Base-by-base conservation (phyloP, 2,329 filamentous ascomycete species). In the Colletotrichum lentis region DNA sequence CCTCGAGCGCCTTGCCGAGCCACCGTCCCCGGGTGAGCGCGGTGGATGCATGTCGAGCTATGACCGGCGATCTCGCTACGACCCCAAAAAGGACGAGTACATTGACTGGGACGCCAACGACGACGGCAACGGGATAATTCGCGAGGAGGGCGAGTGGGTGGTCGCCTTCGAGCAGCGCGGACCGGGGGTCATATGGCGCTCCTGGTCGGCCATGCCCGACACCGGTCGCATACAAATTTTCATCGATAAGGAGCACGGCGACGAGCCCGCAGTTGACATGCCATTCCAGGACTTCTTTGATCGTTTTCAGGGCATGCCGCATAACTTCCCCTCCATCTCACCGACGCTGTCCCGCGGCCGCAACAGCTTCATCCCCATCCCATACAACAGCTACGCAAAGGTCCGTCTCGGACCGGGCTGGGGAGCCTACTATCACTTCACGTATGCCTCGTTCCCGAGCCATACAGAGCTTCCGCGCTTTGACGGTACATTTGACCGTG, bases 31-130 rank as follows among this genome's bases (percentile, higher is more conserved):
- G 8, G 65, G 47, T 14, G 65, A 68, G 62, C 62, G 44, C 50
- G 65, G 65, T 27, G 65, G 65, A 1, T 68, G 65, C 39, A 68
- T 68, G 65, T 68, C 65, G 27, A 68, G 65, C 62, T 65, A 68
- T 64, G 65, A 68, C 55, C 62, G 65, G 2, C 47, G 47, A 22
- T 68, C 65, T n/a, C 61, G 62, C 49, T 68, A 68, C 37, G 65
- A 68, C 55, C 65, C 65, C 16, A 43, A 68, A 1, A 41, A 52
- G 12, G 65, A 64, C 49, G 55, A 49, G n/a, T 68, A 68, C 55
- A 65, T 68, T 2, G 62, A 68, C 62, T 68, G 65, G 65, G 65
- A 68, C 41, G 65, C 65, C 24, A 68, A 68, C 18, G 65, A 68
- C 24, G 65, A 68, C 24, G 65, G 65, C 10, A 16, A 49, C 11